phyloP scores from a whole-genome alignment of 805 yeast species.

The Yarrowia osloensis region DNA sequence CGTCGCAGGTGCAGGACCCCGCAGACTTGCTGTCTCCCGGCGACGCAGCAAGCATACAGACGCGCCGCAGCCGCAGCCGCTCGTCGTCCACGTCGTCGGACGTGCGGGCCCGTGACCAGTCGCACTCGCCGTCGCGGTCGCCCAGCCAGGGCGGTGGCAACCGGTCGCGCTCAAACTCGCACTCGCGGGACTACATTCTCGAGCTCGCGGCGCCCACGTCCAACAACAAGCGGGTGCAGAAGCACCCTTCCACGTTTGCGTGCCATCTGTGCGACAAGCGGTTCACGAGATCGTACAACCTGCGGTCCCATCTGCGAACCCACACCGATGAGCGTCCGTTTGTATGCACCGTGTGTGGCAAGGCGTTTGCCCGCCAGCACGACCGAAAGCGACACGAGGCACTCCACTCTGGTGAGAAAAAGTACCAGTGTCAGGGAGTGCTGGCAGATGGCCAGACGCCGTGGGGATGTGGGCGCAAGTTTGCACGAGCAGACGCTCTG shows the following conservation, averaged over 20 bases:
- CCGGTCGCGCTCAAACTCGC: constrained; percentile 30
- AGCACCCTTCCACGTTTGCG: constrained; percentile 69
- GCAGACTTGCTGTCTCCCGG: constrained; percentile 28
- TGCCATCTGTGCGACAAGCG: constrained; percentile 83
- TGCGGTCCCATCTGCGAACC: constrained; percentile 87
- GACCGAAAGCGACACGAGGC: constrained; percentile 76
- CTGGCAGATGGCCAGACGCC: constrained; percentile 56
- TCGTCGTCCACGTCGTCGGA: constrained; percentile 21
- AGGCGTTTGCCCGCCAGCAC: constrained; percentile 74
- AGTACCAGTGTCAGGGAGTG: constrained; percentile 65
- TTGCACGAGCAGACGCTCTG: constrained; percentile 77
- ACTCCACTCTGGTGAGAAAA: constrained; percentile 72
- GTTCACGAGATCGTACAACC: constrained; percentile 89
- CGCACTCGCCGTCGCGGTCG: constrained; percentile 15
- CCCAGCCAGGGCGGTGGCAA: neutral
- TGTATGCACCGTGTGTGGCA: constrained; percentile 62
- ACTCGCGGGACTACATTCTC: constrained; percentile 56
- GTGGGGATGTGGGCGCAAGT: constrained; percentile 77
- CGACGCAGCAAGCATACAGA: constrained; percentile 20
- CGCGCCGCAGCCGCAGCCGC: constrained; percentile 14
- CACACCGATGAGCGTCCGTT: constrained; percentile 76
- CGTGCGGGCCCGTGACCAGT: neutral
- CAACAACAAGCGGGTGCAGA: constrained; percentile 59
- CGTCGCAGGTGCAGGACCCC: neutral
- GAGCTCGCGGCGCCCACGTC: constrained; percentile 64